Base-by-base conservation (phyloP, 768 basidiomycete genomes). In the Russula griseocarnosa region DNA sequence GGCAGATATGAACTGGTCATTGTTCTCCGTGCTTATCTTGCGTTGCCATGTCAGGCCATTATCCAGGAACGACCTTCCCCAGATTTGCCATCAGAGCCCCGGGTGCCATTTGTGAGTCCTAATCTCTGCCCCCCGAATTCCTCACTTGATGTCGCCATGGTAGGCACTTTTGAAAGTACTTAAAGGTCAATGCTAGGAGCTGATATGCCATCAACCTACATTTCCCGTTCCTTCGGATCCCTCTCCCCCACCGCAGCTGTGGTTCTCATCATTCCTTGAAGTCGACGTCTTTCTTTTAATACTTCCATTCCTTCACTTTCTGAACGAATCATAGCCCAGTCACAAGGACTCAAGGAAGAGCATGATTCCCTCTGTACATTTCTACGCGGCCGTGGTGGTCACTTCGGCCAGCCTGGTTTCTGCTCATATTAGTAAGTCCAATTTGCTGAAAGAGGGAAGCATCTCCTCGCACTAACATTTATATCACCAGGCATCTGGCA, bases 401-500 rank as follows among this genome's bases (percentile, higher is more conserved):
- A 55, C 64, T 7, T n/a, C 36, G 32, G 14, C 60, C 9, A 38
- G 60, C 60, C 30, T 16, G 28, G 64, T 57, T 44, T 61, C 49
- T 28, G 64, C 59, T 28, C 64, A 65, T 16, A 10, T 18, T 20
- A 0, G 64, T 65, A 14, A 3, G 64, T 13, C 16, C 20, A 14
- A 14, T 34, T 65, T 20, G 1, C 16, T 4, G 32, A 44, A 20
- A 20, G 28, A 20, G 7, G n/a, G 30, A 22, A n/a, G n/a, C 30
- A 18, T 20, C 32, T 3, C 28, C 34, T 32, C n/a, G n/a, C n/a
- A 7, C 46, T 60, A 8, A 65, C 36, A 28, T 28, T 14, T 14
- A 24, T 42, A 54, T 36, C 5, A 18, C n/a, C 52, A 76, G 73
- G 70, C 2, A 51, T 77, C 2, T 78, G 0, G 70, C 70, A 36